Evolutionary conservation across 257 asterid species (phyloP), one percentile per base, ranked within the genome.

Genomic region (Perilla frutescens): DNA sequence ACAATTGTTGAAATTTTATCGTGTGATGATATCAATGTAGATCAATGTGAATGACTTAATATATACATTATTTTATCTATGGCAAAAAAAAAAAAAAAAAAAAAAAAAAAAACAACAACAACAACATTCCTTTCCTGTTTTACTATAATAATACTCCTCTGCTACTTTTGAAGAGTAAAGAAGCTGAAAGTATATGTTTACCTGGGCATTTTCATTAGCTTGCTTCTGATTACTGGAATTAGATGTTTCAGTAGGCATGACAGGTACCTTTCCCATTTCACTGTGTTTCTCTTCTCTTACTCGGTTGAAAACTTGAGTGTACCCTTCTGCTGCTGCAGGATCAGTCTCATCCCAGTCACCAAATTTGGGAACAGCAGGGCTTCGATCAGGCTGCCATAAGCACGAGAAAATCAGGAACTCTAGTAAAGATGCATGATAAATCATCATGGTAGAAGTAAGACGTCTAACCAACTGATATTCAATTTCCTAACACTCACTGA

Each of bases 301-400:
- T 70, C 59, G 66, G 63, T 84, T 81, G 77, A 89, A 91, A 66
- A 91, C 85, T 62, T 86, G 96, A 29, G 85, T 75, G 77, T 75
- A 89, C 8, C 89, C 91, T 84, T 91, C 97, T 11, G 96, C 96
- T 44, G 97, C 71, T 43, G 96, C 74, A 37, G 97, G 96, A 78
- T 89, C 91, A 3, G 59, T 89, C 79, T 87, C 97, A 32, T 91
- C 89, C 97, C 97, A 91, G 10, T 88, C 97, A 12, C 97, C 97
- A 31, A 91, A 91, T 75, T 83, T 89, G 15, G 96, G 97, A 76
- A 91, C 91, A 39, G 90, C 91, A 36, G 88, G 87, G 82, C 89
- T 72, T 62, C 81, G 83, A 80, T 89, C 96, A n/a, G 93, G 90
- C 97, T 91, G 85, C 85, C 73, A 74, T 45, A 71, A 51, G 9